Evolutionary conservation across 805 yeast genomes (phyloP).

Genomic region (Metschnikowia arizonensis): DNA sequence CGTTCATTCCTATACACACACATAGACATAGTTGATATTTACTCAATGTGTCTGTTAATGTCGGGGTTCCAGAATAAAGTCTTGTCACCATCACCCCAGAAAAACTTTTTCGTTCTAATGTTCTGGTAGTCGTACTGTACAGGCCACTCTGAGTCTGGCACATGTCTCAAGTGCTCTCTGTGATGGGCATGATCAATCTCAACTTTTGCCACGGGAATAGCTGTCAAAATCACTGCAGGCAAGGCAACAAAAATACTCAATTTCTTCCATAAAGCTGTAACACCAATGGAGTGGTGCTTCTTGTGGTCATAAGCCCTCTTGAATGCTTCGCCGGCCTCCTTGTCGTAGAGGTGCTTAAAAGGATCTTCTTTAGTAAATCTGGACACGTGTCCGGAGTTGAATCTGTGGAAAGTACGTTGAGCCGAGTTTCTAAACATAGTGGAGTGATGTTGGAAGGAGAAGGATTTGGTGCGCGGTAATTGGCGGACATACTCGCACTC

Average conservation of each 20-base stretch:
- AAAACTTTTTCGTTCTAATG: slow-evolving; percentile 79
- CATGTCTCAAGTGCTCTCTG: slow-evolving; percentile 68
- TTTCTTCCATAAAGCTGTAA: slow-evolving; percentile 81
- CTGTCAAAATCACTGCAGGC: slow-evolving; percentile 75
- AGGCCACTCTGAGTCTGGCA: slow-evolving; percentile 92
- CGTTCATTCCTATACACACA: background rate
- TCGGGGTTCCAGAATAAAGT: slow-evolving; percentile 94
- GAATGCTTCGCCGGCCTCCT: slow-evolving; percentile 70
- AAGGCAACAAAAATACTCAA: slow-evolving; percentile 74
- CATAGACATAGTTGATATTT: background rate
- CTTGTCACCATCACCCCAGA: slow-evolving; percentile 99
- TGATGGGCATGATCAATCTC: slow-evolving; percentile 91
- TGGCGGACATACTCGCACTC: no score
- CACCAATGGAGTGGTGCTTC: slow-evolving; percentile 72
- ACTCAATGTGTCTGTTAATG: slow-evolving; percentile 77
- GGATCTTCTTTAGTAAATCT: slow-evolving; percentile 39
- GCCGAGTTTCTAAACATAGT: slow-evolving; percentile 35
- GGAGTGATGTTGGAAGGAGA: slow-evolving; percentile 4
- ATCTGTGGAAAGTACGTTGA: slow-evolving; percentile 39
- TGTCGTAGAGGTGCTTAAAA: slow-evolving; percentile 39
- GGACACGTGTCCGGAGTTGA: slow-evolving; percentile 39
- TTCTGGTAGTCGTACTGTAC: slow-evolving; percentile 86
- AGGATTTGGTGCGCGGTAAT: slow-evolving; percentile 10
- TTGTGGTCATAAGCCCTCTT: slow-evolving; percentile 57
- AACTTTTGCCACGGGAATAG: slow-evolving; percentile 73